Evolutionary conservation across 75 land plant genomes (phyloP).

Genomic region (Sequoia sempervirens): DNA sequence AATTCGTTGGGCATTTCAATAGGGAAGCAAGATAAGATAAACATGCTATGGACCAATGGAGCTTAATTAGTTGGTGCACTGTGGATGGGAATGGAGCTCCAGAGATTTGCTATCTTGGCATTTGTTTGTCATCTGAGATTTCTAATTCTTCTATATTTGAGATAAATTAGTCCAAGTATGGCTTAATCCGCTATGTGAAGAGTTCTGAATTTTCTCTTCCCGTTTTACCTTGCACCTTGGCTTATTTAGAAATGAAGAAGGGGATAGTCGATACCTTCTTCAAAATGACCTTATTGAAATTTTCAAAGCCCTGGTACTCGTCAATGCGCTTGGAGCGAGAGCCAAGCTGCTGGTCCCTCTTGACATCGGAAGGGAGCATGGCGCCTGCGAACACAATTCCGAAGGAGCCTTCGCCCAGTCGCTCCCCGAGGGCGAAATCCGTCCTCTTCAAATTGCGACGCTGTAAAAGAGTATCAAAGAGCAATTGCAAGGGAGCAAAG

Average conservation of each 20-base stretch:
- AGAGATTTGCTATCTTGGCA: neutral
- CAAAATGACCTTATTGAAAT: conserved; percentile 73
- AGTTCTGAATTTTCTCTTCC: neutral
- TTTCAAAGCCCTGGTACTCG: conserved; percentile 54
- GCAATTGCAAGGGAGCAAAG: conserved; percentile 76
- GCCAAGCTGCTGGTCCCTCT: conserved; percentile 14
- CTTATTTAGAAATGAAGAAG: neutral
- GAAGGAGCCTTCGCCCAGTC: conserved; percentile 93
- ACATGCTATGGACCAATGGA: neutral
- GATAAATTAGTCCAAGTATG: neutral
- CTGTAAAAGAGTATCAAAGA: conserved; percentile 50
- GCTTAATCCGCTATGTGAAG: neutral
- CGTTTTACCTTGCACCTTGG: no score
- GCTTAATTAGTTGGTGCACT: neutral
- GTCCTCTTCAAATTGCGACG: conserved; percentile 69
- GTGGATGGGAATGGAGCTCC: neutral
- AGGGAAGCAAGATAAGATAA: neutral
- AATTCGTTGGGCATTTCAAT: neutral
- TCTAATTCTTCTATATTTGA: neutral
- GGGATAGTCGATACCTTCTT: conserved; percentile 52
- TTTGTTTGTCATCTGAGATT: neutral
- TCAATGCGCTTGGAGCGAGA: conserved; percentile 34
- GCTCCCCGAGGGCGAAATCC: conserved; percentile 68
- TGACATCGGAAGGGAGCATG: conserved; percentile 63
- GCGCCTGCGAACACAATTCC: conserved; percentile 90